A percentile compares a stretch with the other conserved stretches of the same genome.
phyloP scores from a whole-genome alignment of 106 monocot genomes.

The Dioscorea zingiberensis region DNA sequence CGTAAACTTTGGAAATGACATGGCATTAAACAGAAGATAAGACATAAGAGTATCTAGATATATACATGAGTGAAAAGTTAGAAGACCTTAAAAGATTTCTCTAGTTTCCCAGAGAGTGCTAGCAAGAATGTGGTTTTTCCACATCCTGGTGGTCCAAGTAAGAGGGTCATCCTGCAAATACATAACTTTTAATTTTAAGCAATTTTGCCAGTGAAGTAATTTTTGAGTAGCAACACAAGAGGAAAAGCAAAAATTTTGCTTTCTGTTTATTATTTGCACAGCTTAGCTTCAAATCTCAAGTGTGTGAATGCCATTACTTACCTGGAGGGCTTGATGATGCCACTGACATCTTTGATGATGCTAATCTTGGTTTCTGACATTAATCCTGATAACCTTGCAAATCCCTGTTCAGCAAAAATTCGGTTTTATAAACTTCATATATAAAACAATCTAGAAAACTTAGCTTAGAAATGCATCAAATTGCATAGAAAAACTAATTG shows the following conservation, averaged over 20 bases:
- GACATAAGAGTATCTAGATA: too few species aligned
- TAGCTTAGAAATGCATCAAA: too few species aligned
- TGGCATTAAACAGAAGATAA: too few species aligned
- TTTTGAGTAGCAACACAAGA: neutral
- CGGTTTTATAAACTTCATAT: too few species aligned
- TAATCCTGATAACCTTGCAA: conserved; percentile 22
- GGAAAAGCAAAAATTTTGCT: too few species aligned
- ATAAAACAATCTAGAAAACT: too few species aligned
- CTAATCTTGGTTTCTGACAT: conserved; percentile 33
- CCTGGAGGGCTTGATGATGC: conserved; percentile 77
- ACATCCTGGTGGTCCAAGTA: conserved; percentile 80
- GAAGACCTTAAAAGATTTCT: conserved; percentile 53
- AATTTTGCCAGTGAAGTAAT: neutral
- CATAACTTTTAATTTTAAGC: too few species aligned
- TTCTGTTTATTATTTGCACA: too few species aligned
- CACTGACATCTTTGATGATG: conserved; percentile 54
- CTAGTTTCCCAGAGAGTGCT: conserved; percentile 62
- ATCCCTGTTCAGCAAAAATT: conserved; percentile 27
- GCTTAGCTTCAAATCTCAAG: too few species aligned
- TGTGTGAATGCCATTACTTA: too few species aligned
- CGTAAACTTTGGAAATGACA: conserved; percentile 24
- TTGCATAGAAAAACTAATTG: neutral
- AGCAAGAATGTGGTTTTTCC: conserved; percentile 66
- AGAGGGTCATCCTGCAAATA: conserved; percentile 77
- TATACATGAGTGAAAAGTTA: neutral